These are phyloP conservation scores for Mycena sanguinolenta DNA, from an alignment of 768 basidiomycete genomes.

Conservation along the genomic window DNA sequence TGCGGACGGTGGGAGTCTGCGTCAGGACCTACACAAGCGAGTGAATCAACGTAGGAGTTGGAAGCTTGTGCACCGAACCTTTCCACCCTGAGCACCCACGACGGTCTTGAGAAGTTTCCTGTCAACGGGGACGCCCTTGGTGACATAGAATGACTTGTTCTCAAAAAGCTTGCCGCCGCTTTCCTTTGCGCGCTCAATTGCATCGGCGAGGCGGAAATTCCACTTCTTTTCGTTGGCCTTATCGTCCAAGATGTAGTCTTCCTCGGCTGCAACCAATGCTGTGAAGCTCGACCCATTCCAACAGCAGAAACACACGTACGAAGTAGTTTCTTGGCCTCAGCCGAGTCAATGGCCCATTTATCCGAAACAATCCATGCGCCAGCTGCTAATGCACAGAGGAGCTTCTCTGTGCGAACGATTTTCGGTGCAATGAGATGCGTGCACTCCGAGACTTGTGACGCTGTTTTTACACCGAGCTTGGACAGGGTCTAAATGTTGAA, in stretches of 20 bases:
- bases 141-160: constrained; percentile 81
- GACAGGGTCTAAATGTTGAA: constrained; percentile 61
- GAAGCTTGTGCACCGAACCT: constrained; percentile 55
- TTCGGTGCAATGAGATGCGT: constrained; percentile 83
- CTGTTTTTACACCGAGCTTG: constrained; percentile 77
- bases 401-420: constrained; percentile 89
- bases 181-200: constrained; percentile 69
- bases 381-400: constrained; percentile 79
- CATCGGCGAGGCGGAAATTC: constrained; percentile 71
- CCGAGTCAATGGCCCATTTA: constrained; percentile 77
- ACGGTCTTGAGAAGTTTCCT: constrained; percentile 76
- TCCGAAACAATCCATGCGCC: constrained; percentile 74
- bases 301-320: constrained; percentile 57
- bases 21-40: constrained; percentile 52
- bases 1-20: constrained; percentile 67
- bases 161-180: constrained; percentile 69
- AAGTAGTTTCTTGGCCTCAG: constrained; percentile 67
- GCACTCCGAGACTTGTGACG: constrained; percentile 72
- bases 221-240: constrained; percentile 74
- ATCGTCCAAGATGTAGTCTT: constrained; percentile 72
- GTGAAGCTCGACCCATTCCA: constrained; percentile 19
- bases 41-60: constrained; percentile 7
- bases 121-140: constrained; percentile 72
- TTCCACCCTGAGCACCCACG: constrained; percentile 77
- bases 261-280: constrained; percentile 65